Conservation (phyloP, 352 stramenopile genomes). For the Pythium biforme region DNA sequence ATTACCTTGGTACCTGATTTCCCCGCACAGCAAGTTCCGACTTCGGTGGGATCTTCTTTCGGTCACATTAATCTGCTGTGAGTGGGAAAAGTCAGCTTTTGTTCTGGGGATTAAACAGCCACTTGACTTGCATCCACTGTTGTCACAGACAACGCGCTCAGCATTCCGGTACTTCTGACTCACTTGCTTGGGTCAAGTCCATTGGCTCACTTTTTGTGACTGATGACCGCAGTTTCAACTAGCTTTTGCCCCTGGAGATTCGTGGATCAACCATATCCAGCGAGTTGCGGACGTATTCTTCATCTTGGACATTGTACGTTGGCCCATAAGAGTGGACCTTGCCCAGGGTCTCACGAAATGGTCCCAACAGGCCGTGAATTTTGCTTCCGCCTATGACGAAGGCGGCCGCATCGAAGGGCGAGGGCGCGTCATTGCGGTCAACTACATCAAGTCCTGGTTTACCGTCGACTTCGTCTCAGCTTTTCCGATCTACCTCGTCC, state of each 20-base stretch:
- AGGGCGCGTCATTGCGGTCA: slow-evolving; percentile 40
- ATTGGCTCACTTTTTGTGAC: neutral
- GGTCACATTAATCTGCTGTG: slow-evolving; percentile 73
- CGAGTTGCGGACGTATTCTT: slow-evolving; percentile 66
- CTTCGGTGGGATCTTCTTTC: slow-evolving; percentile 76
- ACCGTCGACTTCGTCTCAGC: slow-evolving; percentile 70
- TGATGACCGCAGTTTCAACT: slow-evolving; percentile 54
- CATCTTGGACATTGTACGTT: slow-evolving; percentile 66
- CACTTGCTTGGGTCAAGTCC: too few species aligned
- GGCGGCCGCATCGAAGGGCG: slow-evolving; percentile 55
- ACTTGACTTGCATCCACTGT: neutral
- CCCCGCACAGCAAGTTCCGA: slow-evolving; percentile 70
- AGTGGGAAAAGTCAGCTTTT: slow-evolving; percentile 8
- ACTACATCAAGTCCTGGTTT: slow-evolving; percentile 76
- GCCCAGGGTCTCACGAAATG: neutral
- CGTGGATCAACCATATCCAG: slow-evolving; percentile 53
- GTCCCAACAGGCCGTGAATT: slow-evolving; percentile 48
- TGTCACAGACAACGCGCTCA: slow-evolving; percentile 65
- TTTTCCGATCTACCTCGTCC: slow-evolving; percentile 71
- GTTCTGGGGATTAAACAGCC: neutral
- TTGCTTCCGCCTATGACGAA: slow-evolving; percentile 66
- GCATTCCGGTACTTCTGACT: slow-evolving; percentile 53
- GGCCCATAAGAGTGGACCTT: neutral
- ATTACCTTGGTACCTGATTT: slow-evolving; percentile 77
- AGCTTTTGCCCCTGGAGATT: slow-evolving; percentile 38